These are phyloP conservation scores for Emmonsiellopsis sp. DNA, from an alignment of 2,329 filamentous ascomycete species.

Conservation along the genomic window DNA sequence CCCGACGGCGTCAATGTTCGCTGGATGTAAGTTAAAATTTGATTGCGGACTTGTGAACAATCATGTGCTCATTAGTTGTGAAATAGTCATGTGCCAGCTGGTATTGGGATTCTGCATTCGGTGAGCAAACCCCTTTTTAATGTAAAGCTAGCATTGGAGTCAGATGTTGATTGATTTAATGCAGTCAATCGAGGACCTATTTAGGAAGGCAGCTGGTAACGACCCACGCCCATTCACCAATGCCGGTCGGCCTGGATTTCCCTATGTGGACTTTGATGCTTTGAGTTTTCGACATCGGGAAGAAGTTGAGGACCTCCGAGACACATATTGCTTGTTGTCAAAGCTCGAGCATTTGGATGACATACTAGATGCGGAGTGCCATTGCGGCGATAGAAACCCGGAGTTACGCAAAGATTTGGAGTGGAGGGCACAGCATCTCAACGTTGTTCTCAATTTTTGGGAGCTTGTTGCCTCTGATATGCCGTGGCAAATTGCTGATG, in stretches of 20 bases:
- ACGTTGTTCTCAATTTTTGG: constrained; percentile 1
- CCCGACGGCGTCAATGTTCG: not conserved
- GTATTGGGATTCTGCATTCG: constrained; percentile 1
- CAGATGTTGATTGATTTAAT: too few relatives aligned
- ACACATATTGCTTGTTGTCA: constrained; percentile 2
- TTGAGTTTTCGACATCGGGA: constrained; percentile 2
- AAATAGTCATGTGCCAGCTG: constrained; percentile 2
- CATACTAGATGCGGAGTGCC: not conserved
- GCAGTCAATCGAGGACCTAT: constrained; percentile 1
- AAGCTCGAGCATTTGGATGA: not conserved
- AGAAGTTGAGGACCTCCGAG: constrained; percentile 1
- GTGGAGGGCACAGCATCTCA: constrained; percentile 2
- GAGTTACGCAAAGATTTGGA: not conserved
- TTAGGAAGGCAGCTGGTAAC: not conserved
- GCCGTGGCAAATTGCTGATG: not conserved
- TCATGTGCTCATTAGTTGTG: not conserved
- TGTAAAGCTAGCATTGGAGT: too few relatives aligned
- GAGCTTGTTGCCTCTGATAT: constrained; percentile 1
- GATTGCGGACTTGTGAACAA: not conserved
- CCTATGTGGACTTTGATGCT: not conserved
- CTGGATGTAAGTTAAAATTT: not conserved
- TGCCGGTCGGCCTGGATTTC: not conserved
- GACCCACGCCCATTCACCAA: not conserved
- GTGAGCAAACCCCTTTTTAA: not conserved
- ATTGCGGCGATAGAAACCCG: not conserved